Base-by-base conservation (phyloP, 768 basidiomycete species). In the Goffeauzyma gilvescens region DNA sequence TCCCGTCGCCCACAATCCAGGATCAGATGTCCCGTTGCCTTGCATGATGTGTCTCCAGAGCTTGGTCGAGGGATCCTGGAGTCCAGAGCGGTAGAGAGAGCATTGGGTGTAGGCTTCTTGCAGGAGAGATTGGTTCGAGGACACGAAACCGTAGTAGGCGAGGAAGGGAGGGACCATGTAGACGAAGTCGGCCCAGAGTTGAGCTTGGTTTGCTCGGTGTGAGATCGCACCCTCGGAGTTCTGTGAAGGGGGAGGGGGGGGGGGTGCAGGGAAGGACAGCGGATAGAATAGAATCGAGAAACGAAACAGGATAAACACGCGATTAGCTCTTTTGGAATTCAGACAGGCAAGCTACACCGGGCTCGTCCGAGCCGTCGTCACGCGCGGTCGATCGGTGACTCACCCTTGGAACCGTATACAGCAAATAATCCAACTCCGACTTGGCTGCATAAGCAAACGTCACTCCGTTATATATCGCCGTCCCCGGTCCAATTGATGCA, bases 131-230 rank as follows among this genome's bases (percentile, higher is more conserved):
- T 62, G 58, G 45, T 70, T 65, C 9, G 49, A 42, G 20, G 49
- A 54, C 17, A 62, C 44, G 4, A 58, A 66, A 5, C 64, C 69
- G 50, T 65, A 68, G 49, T 62, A 65, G 17, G 69, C 68, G 25
- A 71, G 56, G 53, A 66, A 71, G 8, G 69, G 69, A 18, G 67
- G 67, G 1, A 65, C 68, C 68, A 69, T 68, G 50, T 63, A 69
- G 0, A 69, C 62, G 14, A 55, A 61, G 46, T 67, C 65, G 21
- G 66, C 59, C 58, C 54, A 68, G 44, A 62, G 58, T 49, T 67
- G 65, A 31, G 49, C 46, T 38, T 57, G 45, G 35, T 65, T 60
- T 18, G 50, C 50, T 9, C 68, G 60, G 42, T 68, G 67, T 2
- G 65, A 67, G 38, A 69, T 69, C 7, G 68, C 68, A 12, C 68